phyloP scores from a whole-genome alignment of 345 rosid species.

The Salix udensis region DNA sequence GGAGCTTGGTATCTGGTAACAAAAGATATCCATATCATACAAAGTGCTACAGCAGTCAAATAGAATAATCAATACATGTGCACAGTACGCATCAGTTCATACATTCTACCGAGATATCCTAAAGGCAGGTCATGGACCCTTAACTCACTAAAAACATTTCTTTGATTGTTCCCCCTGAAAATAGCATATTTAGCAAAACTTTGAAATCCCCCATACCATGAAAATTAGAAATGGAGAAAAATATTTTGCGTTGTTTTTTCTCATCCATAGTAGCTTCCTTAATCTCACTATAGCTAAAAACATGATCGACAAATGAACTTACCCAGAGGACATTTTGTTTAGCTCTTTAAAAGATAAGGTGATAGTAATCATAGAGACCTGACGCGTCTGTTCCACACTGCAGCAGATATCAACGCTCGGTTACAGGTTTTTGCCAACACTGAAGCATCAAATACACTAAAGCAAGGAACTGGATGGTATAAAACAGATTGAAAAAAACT shows the following conservation, averaged over 20 bases:
- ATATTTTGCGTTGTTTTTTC: too few species aligned
- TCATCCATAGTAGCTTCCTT: not conserved
- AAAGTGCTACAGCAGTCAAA: not conserved
- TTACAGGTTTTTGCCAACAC: not conserved
- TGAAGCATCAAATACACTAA: not conserved
- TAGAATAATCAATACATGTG: not conserved
- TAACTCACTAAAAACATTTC: not conserved
- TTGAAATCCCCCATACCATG: not conserved
- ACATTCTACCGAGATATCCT: not conserved
- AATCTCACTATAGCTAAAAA: not conserved
- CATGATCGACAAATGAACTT: slow-evolving; percentile 22
- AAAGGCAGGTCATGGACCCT: not conserved
- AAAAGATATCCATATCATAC: slow-evolving; percentile 1
- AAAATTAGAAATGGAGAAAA: not conserved
- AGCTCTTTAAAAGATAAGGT: slow-evolving; percentile 73
- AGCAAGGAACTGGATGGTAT: not conserved
- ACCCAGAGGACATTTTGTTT: slow-evolving; percentile 74
- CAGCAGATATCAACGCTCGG: slow-evolving; percentile 27
- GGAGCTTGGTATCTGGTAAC: slow-evolving; percentile 83
- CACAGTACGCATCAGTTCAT: not conserved
- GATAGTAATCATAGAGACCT: slow-evolving; percentile 89
- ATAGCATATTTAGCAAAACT: not conserved
- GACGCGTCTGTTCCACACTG: slow-evolving; percentile 95
- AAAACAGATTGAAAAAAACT: slow-evolving; percentile 23
- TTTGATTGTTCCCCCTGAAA: too few species aligned